Conservation (phyloP, 352 stramenopile genomes). For the Phytophthora sp. region DNA sequence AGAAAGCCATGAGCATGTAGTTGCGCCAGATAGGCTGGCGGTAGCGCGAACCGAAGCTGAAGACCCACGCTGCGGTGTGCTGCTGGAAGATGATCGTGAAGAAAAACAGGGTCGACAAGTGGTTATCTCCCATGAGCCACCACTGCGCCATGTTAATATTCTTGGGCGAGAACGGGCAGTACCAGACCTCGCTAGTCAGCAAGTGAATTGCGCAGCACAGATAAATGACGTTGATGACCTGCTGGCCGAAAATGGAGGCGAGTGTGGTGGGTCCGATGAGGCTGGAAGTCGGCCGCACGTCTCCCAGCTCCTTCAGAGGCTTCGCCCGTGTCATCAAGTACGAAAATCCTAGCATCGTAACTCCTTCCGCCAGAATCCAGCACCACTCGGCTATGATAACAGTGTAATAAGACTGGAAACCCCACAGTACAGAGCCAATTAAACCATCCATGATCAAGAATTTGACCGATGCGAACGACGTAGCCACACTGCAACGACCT, state of each 20-base stretch:
- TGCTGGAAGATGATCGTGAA: slow-evolving; percentile 43
- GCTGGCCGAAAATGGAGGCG: slow-evolving; percentile 46
- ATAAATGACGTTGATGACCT: slow-evolving; percentile 61
- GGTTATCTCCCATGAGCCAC: slow-evolving; percentile 55
- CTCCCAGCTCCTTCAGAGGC: slow-evolving; percentile 39
- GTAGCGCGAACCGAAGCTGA: slow-evolving; percentile 54
- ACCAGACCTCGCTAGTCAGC: slow-evolving; percentile 40
- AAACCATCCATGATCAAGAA: slow-evolving; percentile 91
- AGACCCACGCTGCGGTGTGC: slow-evolving; percentile 33
- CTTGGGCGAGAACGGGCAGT: slow-evolving; percentile 48
- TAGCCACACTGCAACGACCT: slow-evolving; percentile 86
- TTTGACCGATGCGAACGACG: slow-evolving; percentile 86
- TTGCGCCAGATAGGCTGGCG: slow-evolving; percentile 53
- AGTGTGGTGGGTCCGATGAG: slow-evolving; percentile 64
- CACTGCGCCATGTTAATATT: slow-evolving; percentile 47
- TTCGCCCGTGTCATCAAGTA: slow-evolving; percentile 76
- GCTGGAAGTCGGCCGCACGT: slow-evolving; percentile 46
- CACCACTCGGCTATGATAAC: slow-evolving; percentile 79
- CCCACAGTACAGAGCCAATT: slow-evolving; percentile 65
- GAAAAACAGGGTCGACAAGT: slow-evolving; percentile 40
- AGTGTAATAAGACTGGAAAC: slow-evolving; percentile 72
- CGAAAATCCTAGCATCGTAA: slow-evolving; percentile 68
- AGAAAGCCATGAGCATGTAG: slow-evolving; percentile 41
- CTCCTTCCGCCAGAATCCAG: slow-evolving; percentile 74
- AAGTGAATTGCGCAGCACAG: slow-evolving; percentile 38